Percentiles rank a stretch among this genome's conserved stretches.
Evolutionary conservation across 176 grass and related monocot genomes (phyloP).

Genomic region (Dactylis glomerata): DNA sequence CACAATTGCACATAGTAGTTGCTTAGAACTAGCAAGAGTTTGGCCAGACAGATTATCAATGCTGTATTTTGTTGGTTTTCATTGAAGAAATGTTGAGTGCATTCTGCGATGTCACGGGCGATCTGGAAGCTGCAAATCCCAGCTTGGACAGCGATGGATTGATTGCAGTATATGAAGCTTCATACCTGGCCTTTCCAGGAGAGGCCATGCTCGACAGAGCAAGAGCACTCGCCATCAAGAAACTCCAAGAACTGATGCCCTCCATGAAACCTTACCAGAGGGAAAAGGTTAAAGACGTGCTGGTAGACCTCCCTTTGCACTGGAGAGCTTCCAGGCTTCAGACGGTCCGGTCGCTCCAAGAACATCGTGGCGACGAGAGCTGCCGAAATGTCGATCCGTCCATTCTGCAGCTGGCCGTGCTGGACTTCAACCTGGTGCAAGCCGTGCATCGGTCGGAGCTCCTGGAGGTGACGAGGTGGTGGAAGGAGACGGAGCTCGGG

Average conservation of each 20-base stretch:
- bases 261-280: not conserved
- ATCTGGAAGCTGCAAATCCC: not conserved
- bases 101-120: not conserved
- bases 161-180: slow-evolving; percentile 22
- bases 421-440: slow-evolving; percentile 37
- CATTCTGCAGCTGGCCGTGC: slow-evolving; percentile 12
- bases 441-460: slow-evolving; percentile 22
- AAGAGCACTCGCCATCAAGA: slow-evolving; percentile 7
- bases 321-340: slow-evolving; percentile 27
- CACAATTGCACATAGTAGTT: not conserved
- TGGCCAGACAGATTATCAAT: not conserved
- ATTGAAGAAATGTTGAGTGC: slow-evolving; percentile 15
- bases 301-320: not conserved
- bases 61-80: not conserved
- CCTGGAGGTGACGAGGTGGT: slow-evolving; percentile 25
- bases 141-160: not conserved
- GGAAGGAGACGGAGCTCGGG: slow-evolving; percentile 33
- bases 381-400: not conserved
- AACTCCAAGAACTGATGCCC: slow-evolving; percentile 4
- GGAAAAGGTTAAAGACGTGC: not conserved
- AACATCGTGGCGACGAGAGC: not conserved
- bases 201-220: slow-evolving; percentile 16
- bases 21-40: not conserved
- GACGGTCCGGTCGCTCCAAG: not conserved
- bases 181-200: slow-evolving; percentile 18